These are phyloP conservation scores for Anastatica hierochuntica DNA, from an alignment of 345 rosid genomes.

Conservation along the genomic window DNA sequence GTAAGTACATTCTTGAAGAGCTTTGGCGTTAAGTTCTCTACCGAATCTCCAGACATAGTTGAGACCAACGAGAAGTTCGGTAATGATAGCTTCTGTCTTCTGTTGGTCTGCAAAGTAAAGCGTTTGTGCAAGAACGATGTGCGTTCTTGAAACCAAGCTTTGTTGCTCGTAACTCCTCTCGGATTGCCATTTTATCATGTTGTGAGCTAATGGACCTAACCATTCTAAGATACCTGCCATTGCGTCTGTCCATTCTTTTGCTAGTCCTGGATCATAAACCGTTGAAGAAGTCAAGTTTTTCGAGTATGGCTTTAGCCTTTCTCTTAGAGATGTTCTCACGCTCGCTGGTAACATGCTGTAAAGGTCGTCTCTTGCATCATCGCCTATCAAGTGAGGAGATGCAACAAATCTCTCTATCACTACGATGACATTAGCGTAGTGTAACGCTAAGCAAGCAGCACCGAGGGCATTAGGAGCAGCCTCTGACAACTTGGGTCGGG, in stretches of 20 bases:
- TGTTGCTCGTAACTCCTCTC: slow-evolving; percentile 94
- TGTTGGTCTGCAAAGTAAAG: slow-evolving; percentile 90
- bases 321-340: slow-evolving; percentile 60
- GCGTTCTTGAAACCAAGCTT: slow-evolving; percentile 67
- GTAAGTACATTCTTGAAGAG: slow-evolving; percentile 60
- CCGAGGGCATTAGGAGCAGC: slow-evolving; percentile 83
- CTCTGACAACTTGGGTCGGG: slow-evolving; percentile 41
- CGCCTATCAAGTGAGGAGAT: slow-evolving; percentile 90
- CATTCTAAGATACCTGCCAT: slow-evolving; percentile 73
- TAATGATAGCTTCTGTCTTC: slow-evolving; percentile 81
- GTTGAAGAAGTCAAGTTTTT: slow-evolving; percentile 51
- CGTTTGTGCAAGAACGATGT: slow-evolving; percentile 82
- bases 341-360: slow-evolving; percentile 87
- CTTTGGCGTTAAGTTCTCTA: slow-evolving; percentile 64
- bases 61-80: slow-evolving; percentile 94
- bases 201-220: slow-evolving; percentile 96
- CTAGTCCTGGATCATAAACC: slow-evolving; percentile 54
- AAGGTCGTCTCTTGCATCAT: slow-evolving; percentile 91
- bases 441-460: slow-evolving; percentile 80
- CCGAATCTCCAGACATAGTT: slow-evolving; percentile 82
- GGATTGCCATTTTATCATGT: slow-evolving; percentile 94
- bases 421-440: slow-evolving; percentile 87
- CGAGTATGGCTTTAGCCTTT: slow-evolving; percentile 60
- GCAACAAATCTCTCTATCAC: slow-evolving; percentile 82
- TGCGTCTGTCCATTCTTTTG: slow-evolving; percentile 76